A percentile compares a stretch with the other conserved stretches of the same genome.
phyloP scores from a whole-genome alignment of 179 eudicot species.

The Vitellaria paradoxa region DNA sequence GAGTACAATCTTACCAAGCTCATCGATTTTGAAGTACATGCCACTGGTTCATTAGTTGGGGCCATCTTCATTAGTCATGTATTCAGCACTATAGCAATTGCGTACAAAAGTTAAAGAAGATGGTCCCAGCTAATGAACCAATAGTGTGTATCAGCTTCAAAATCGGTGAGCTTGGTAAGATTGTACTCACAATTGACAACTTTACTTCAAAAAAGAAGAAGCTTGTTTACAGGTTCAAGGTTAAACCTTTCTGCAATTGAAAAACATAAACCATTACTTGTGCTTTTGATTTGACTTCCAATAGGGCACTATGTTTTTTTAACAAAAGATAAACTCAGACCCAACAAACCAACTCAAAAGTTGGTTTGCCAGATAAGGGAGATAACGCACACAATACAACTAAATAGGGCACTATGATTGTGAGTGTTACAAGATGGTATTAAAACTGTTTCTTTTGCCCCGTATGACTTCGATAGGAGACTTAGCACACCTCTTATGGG shows the following conservation, averaged over 20 bases:
- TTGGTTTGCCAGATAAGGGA: too few relatives aligned
- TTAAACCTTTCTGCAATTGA: slow-evolving; percentile 35
- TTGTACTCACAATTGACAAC: slow-evolving; percentile 63
- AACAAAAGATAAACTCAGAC: too few relatives aligned
- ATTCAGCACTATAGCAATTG: slow-evolving; percentile 70
- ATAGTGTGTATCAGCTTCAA: slow-evolving; percentile 53
- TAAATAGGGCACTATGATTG: too few relatives aligned
- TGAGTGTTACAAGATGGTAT: too few relatives aligned
- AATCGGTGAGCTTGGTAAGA: slow-evolving; percentile 60
- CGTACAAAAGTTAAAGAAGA: slow-evolving; percentile 47
- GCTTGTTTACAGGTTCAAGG: slow-evolving; percentile 65
- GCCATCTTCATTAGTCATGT: slow-evolving; percentile 54
- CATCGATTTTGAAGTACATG: slow-evolving; percentile 50
- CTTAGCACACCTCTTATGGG: too few relatives aligned
- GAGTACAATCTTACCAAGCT: slow-evolving; percentile 70
- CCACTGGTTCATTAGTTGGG: slow-evolving; percentile 44
- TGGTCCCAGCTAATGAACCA: slow-evolving; percentile 45
- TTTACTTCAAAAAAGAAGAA: slow-evolving; percentile 70
- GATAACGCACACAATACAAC: too few relatives aligned
- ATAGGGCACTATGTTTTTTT: too few relatives aligned
- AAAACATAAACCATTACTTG: neutral
- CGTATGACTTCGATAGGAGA: too few relatives aligned
- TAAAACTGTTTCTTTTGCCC: too few relatives aligned
- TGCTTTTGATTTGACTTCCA: slow-evolving; percentile 11
- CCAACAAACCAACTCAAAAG: too few relatives aligned